Conservation (phyloP, 2,329 filamentous ascomycete genomes). For the Colletotrichum graminicola region DNA sequence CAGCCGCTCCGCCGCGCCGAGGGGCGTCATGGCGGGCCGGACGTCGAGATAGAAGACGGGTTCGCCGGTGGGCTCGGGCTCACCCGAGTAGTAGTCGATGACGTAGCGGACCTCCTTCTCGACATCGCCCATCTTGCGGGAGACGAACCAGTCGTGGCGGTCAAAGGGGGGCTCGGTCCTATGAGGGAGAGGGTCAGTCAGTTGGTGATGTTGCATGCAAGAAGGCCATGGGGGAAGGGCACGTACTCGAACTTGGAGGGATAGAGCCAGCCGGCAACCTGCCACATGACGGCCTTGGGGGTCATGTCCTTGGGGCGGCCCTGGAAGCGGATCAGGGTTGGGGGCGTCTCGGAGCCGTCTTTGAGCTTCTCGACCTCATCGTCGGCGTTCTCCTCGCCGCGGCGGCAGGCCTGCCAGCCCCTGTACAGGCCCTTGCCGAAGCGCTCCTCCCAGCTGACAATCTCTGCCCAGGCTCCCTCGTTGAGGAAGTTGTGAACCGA, state of each 20-base stretch:
- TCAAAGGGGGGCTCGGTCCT: constrained; percentile 92
- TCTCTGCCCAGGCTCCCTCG: constrained; percentile 96
- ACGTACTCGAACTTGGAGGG: constrained; percentile 82
- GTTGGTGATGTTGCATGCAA: background rate
- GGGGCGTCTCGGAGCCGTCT: constrained; percentile 68
- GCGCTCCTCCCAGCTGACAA: constrained; percentile 91
- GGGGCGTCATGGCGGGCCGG: constrained; percentile 86
- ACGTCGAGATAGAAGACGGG: constrained; percentile 98
- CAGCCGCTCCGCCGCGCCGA: constrained; percentile 82
- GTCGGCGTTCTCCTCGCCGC: constrained; percentile 75
- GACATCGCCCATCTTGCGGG: constrained; percentile 75
- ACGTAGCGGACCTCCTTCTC: constrained; percentile 89
- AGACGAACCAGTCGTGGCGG: constrained; percentile 96
- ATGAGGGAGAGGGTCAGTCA: constrained; percentile 42
- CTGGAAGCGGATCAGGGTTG: constrained; percentile 87
- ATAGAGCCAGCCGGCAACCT: constrained; percentile 82
- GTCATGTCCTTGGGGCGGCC: constrained; percentile 90
- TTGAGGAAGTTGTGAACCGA: constrained; percentile 98
- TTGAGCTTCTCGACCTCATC: constrained; percentile 62
- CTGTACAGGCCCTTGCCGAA: constrained; percentile 80
- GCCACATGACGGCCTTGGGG: constrained; percentile 88
- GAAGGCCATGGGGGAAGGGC: background rate
- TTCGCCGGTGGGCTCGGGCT: constrained; percentile 85
- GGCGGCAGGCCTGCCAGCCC: constrained; percentile 80
- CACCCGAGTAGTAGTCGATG: constrained; percentile 95